These are phyloP conservation scores for Heterobasidion irregulare DNA, from an alignment of 1,284 basidiomycete genomes.

Conservation along the genomic window DNA sequence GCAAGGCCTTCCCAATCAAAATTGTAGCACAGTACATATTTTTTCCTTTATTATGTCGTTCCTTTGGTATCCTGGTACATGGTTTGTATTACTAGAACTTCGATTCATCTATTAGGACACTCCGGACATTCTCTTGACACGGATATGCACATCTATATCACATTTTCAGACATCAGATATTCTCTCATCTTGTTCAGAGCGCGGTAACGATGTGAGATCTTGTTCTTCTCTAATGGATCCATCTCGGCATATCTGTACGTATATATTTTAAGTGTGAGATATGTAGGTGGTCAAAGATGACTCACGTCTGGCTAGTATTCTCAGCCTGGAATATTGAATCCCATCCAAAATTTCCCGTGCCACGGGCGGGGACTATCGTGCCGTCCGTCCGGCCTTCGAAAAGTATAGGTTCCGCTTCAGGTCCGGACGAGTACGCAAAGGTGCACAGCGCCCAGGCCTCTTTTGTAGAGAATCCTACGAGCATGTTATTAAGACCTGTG, in stretches of 20 bases:
- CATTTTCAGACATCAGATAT: constrained; percentile 37
- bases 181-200: constrained; percentile 78
- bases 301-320: constrained; percentile 70
- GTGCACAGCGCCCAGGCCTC: constrained; percentile 90
- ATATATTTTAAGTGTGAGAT: constrained; percentile 6
- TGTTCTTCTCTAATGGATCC: constrained; percentile 78
- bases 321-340: constrained; percentile 85
- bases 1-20: not conserved
- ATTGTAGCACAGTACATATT: not conserved
- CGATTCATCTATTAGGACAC: too few species aligned
- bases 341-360: constrained; percentile 79
- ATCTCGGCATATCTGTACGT: constrained; percentile 87
- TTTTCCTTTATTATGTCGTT: not conserved
- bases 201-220: constrained; percentile 83
- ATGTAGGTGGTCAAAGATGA: constrained; percentile 5
- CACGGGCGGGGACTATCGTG: constrained; percentile 80
- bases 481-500: constrained; percentile 76
- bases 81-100: not conserved
- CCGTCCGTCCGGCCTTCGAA: constrained; percentile 93
- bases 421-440: constrained; percentile 88
- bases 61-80: too few species aligned
- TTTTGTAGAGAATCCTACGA: constrained; percentile 78
- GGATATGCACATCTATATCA: not conserved
- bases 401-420: constrained; percentile 71
- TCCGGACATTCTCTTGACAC: too few species aligned